Evolutionary conservation across 306 rosid genomes (phyloP).

Genomic region (Fragaria iinumae): DNA sequence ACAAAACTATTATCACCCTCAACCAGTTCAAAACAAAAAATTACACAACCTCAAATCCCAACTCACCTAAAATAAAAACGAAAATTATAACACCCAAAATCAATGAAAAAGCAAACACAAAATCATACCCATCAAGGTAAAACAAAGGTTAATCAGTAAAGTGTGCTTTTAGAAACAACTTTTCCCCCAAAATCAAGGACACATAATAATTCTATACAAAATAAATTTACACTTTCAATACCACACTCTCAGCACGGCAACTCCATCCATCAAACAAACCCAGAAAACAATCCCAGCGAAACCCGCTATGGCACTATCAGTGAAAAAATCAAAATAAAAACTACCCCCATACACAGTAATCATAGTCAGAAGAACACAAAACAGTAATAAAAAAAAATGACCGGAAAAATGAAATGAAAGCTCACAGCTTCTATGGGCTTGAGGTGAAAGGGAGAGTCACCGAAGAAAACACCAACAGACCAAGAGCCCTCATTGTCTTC

Average conservation of each 20-base stretch:
- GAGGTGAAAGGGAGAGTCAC: slow-evolving; percentile 82
- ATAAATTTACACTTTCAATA: background rate
- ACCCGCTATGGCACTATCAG: background rate
- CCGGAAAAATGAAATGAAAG: background rate
- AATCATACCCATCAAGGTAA: background rate
- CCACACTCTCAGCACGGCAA: background rate
- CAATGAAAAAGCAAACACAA: background rate
- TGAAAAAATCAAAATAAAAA: background rate
- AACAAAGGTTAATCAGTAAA: background rate
- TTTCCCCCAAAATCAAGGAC: background rate
- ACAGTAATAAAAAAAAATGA: background rate
- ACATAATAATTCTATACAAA: background rate
- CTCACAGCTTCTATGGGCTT: slow-evolving; percentile 84
- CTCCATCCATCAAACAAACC: slow-evolving; percentile 2
- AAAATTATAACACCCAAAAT: slow-evolving; percentile 12
- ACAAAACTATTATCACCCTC: slow-evolving; percentile 13
- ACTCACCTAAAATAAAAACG: background rate
- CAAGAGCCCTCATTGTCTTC: slow-evolving; percentile 98
- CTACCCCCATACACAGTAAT: too few relatives aligned
- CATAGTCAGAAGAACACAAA: background rate
- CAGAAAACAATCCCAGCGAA: background rate
- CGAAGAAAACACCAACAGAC: slow-evolving; percentile 92
- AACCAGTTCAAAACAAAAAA: slow-evolving; percentile 1
- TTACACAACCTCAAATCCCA: background rate
- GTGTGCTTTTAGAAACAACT: background rate